phyloP scores from a whole-genome alignment of 2,329 filamentous ascomycete species.

The Xylaria polymorpha region DNA sequence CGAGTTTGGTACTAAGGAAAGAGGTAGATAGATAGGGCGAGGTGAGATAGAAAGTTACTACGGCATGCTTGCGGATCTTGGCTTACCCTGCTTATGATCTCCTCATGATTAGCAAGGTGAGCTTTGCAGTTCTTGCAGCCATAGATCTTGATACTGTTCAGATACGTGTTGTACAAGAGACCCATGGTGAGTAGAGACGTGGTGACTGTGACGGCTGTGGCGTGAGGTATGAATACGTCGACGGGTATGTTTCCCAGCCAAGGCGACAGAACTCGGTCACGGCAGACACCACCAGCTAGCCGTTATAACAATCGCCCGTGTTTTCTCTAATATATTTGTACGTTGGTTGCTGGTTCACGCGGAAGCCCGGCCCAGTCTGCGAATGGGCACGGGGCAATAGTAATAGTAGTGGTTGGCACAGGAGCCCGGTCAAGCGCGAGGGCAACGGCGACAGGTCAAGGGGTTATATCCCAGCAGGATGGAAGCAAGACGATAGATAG shows the following conservation, averaged over 20 bases:
- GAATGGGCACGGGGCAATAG: not conserved
- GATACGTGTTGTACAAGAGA: conserved; percentile 90
- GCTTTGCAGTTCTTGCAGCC: conserved; percentile 96
- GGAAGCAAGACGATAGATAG: not conserved
- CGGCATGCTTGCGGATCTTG: not conserved
- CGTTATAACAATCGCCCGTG: not conserved
- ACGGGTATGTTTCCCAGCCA: not conserved
- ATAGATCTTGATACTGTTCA: conserved; percentile 87
- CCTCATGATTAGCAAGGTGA: conserved; percentile 93
- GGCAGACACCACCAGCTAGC: not conserved
- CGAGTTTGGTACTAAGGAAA: not conserved
- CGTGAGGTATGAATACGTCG: not conserved
- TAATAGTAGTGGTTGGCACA: not conserved
- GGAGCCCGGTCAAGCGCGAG: not conserved
- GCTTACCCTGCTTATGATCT: conserved; percentile 91
- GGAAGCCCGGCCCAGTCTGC: not conserved
- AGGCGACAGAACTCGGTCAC: not conserved
- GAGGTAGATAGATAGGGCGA: not conserved
- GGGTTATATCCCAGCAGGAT: not conserved
- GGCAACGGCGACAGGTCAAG: not conserved
- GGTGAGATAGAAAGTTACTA: not conserved
- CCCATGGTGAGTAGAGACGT: conserved; percentile 70
- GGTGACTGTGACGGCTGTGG: not conserved
- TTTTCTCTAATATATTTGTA: not conserved
- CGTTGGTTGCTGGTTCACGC: not conserved